phyloP scores from a whole-genome alignment of 805 yeast genomes.

The Zygosaccharomyces kombuchaensis region DNA sequence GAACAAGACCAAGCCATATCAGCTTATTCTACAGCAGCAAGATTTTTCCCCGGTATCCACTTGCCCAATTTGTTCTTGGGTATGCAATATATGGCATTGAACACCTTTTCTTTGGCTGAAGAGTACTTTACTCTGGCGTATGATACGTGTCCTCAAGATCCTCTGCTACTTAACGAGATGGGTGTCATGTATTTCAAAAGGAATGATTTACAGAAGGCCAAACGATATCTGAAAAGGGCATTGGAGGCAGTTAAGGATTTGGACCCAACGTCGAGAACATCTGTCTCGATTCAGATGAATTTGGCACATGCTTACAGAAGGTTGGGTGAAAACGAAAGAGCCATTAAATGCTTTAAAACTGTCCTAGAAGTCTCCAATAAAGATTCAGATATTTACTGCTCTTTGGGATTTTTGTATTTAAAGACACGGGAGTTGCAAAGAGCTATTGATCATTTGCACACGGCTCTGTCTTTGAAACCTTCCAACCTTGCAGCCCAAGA shows the following conservation, averaged over 20 bases:
- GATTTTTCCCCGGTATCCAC: slow-evolving; percentile 87
- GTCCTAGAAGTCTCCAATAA: slow-evolving; percentile 65
- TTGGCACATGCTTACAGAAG: slow-evolving; percentile 85
- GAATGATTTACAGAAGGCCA: slow-evolving; percentile 62
- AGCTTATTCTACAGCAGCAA: slow-evolving; percentile 92
- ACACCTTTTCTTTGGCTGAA: slow-evolving; percentile 74
- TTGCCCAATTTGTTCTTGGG: slow-evolving; percentile 87
- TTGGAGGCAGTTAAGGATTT: slow-evolving; percentile 60
- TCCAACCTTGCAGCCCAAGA: slow-evolving; percentile 83
- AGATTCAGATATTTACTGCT: slow-evolving; percentile 72
- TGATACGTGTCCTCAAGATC: slow-evolving; percentile 78
- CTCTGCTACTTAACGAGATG: slow-evolving; percentile 81
- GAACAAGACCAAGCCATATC: slow-evolving; percentile 98
- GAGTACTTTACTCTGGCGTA: slow-evolving; percentile 77
- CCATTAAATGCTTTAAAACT: slow-evolving; percentile 70
- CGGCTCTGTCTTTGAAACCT: slow-evolving; percentile 73
- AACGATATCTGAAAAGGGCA: slow-evolving; percentile 65
- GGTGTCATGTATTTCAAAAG: slow-evolving; percentile 89
- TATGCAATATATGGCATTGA: slow-evolving; percentile 92
- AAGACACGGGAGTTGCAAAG: slow-evolving; percentile 57
- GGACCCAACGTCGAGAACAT: slow-evolving; percentile 74
- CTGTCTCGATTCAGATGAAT: slow-evolving; percentile 81
- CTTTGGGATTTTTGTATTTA: slow-evolving; percentile 79
- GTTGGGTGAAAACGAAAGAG: slow-evolving; percentile 54
- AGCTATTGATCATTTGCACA: slow-evolving; percentile 75